Evolutionary conservation across 176 grass and related monocot species (phyloP), one percentile per base, ranked within the genome.

Genomic region (Juncus effusus): DNA sequence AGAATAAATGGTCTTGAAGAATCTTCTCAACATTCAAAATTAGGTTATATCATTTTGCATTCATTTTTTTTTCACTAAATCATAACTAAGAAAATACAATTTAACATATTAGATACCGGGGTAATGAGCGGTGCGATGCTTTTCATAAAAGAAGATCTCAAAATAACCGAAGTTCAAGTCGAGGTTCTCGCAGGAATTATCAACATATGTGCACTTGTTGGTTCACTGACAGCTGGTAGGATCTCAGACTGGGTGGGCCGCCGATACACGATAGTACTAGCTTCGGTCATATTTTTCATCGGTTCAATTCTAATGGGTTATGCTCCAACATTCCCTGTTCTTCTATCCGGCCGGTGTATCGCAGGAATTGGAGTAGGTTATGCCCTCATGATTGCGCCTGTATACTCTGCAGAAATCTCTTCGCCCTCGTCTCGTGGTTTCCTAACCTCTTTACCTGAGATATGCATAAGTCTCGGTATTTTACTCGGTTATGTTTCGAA

Each of bases 331-430:
- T 97, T 88, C 78, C 74, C 72, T 1, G 1, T 97, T 42, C 80
- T 97, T 28, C 85, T 97, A 82, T 2, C 61, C 3, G 88, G 88
- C 44, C 93, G 88, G 42, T 97, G 90, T 74, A 79, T 89, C 0
- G 88, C 93, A 38, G 93, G 93, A n/a, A 59, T 97, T 9, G 93
- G 93, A 66, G 93, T 97, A 3, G 93, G 93, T 4, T 97, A 84
- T 65, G 79, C 85, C 40, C 56, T 82, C 7, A 86, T 89, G 82
- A 92, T 97, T 66, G 93, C 88, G 39, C 85, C 85, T 2, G 88
- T 92, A 51, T 97, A 96, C 77, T 87, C 92, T 3, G 79, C 85
- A 10, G 92, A 96, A 84, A 73, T 97, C 0, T 62, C 94, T 0
- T 89, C 88, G 3, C 75, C 94, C 51, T 86, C 88, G 2, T 79